These are phyloP conservation scores for Exophiala mesophila DNA, from an alignment of 2,329 filamentous ascomycete species.

Conservation along the genomic window DNA sequence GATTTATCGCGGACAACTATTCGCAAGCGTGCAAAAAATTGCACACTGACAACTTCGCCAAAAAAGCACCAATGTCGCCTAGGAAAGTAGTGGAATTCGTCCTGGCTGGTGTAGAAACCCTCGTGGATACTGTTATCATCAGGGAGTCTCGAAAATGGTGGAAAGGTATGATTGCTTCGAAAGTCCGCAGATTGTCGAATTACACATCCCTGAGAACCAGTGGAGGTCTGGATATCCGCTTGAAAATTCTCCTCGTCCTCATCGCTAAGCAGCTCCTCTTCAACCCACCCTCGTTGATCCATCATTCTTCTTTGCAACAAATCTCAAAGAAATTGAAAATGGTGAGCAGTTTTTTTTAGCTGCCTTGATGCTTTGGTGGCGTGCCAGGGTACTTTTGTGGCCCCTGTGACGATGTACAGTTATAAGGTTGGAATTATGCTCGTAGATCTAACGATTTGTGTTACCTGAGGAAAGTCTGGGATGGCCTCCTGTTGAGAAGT, in stretches of 20 bases:
- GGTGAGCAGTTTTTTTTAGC: too few relatives aligned
- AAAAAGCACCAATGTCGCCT: neutral
- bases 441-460: neutral
- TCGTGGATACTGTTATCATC: neutral
- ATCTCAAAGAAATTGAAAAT: neutral
- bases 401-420: neutral
- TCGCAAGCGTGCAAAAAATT: neutral
- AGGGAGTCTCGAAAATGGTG: neutral
- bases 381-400: neutral
- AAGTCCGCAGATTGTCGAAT: too few relatives aligned
- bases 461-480: neutral
- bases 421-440: neutral
- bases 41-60: neutral
- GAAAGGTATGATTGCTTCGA: neutral
- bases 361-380: neutral
- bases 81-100: neutral
- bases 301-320: neutral
- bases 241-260: neutral
- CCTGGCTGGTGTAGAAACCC: neutral
- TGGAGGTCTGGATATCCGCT: neutral
- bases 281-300: neutral
- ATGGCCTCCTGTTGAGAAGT: neutral
- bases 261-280: neutral
- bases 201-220: neutral
- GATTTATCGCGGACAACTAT: too few relatives aligned